phyloP scores from a whole-genome alignment of 2,329 filamentous ascomycete genomes.

The Stagonosporopsis chrysanthemi region DNA sequence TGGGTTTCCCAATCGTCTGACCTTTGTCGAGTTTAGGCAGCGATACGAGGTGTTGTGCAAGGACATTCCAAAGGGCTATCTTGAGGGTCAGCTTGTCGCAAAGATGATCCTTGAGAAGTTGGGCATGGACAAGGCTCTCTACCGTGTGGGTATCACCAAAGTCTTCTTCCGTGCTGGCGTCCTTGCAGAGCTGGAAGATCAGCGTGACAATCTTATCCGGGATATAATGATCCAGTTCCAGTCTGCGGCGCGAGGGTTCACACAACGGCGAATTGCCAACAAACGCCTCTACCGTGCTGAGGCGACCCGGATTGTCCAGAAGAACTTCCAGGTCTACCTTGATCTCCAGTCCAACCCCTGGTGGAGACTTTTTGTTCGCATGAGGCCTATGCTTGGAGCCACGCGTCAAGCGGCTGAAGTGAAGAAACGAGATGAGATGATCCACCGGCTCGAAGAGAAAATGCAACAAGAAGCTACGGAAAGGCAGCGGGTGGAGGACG shows the following conservation, averaged over 20 bases:
- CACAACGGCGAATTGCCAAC: slow-evolving; percentile 84
- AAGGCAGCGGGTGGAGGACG: slow-evolving; percentile 85
- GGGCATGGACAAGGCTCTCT: slow-evolving; percentile 82
- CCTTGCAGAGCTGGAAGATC: slow-evolving; percentile 94
- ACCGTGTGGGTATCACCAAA: slow-evolving; percentile 93
- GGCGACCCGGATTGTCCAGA: slow-evolving; percentile 91
- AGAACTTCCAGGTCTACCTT: slow-evolving; percentile 91
- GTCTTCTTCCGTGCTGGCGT: slow-evolving; percentile 98
- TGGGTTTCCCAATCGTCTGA: slow-evolving; percentile 91
- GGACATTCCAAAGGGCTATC: slow-evolving; percentile 82
- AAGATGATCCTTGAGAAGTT: slow-evolving; percentile 89
- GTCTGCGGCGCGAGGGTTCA: slow-evolving; percentile 87
- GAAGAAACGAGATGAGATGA: slow-evolving; percentile 93
- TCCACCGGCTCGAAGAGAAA: slow-evolving; percentile 83
- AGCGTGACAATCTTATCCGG: slow-evolving; percentile 88
- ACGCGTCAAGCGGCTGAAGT: slow-evolving; percentile 92
- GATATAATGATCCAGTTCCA: slow-evolving; percentile 96
- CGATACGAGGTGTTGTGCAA: slow-evolving; percentile 95
- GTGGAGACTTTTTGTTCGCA: slow-evolving; percentile 94
- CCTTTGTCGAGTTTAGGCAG: slow-evolving; percentile 92
- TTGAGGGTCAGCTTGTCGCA: slow-evolving; percentile 88
- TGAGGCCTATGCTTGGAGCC: slow-evolving; percentile 92
- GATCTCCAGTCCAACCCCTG: slow-evolving; percentile 91
- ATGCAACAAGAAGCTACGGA: slow-evolving; percentile 78
- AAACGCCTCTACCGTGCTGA: slow-evolving; percentile 95